These are phyloP conservation scores for Kodamaea sp. DNA, from an alignment of 1,139 yeast genomes.

Conservation along the genomic window DNA sequence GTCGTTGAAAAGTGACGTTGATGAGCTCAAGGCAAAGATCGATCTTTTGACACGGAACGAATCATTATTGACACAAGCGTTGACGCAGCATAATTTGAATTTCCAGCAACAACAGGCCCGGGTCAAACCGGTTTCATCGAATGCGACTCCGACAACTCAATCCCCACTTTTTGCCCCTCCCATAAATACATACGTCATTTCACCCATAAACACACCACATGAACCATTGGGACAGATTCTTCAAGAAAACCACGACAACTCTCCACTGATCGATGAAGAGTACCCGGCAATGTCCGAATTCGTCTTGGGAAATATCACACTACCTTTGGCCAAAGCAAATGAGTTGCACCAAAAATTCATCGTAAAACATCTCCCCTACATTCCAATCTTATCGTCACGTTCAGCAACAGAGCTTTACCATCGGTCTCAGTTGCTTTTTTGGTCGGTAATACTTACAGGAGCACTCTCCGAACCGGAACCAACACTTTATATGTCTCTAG, in stretches of 20 bases:
- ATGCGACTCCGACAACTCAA: constrained; percentile 6
- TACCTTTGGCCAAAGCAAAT: constrained; percentile 64
- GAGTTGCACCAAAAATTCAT: constrained; percentile 70
- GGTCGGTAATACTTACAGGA: constrained; percentile 89
- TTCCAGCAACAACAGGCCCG: constrained; percentile 21
- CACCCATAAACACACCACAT: constrained; percentile 4
- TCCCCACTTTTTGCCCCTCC: constrained; percentile 6
- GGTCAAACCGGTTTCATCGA: constrained; percentile 1
- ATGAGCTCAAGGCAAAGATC: constrained; percentile 72
- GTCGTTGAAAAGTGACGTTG: constrained; percentile 77
- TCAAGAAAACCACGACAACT: constrained; percentile 26
- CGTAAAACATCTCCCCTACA: constrained; percentile 63
- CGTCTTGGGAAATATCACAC: constrained; percentile 67
- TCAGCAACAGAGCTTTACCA: constrained; percentile 76
- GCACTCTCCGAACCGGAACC: constrained; percentile 87
- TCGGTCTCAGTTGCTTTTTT: constrained; percentile 79
- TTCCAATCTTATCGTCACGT: constrained; percentile 73
- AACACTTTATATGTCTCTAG: constrained; percentile 67
- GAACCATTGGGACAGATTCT: constrained; percentile 14
- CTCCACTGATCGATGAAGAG: constrained; percentile 22
- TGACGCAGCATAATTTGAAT: constrained; percentile 44
- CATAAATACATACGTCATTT: constrained; percentile 1
- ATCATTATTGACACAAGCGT: constrained; percentile 60
- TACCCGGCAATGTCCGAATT: constrained; percentile 47
- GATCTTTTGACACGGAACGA: constrained; percentile 72